Base-by-base conservation (phyloP, 2,329 filamentous ascomycete species). In the Aspergillus melleus region DNA sequence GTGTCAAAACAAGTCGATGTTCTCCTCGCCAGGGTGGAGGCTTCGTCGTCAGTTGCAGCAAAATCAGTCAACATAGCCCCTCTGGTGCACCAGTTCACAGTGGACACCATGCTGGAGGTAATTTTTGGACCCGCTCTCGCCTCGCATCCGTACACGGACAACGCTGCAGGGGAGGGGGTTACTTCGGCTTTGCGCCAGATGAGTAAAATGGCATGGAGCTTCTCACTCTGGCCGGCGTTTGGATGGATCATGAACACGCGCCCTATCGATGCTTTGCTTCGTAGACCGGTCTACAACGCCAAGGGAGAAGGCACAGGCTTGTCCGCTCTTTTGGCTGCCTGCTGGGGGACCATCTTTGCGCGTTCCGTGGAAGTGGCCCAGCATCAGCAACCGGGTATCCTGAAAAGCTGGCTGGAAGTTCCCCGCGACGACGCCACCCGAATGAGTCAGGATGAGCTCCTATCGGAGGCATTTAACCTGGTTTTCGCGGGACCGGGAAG, bases 401-500 rank as follows among this genome's bases (percentile, higher is more conserved):
- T 67, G 46, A 58, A 61, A 32, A 52, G 56, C 36, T 67, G 61
- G 64, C 24, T 66, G 6, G 54, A 61, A 30, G 36, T 67, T 4
- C 60, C 64, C 6, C 22, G 20, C 16, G 57, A 57, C 19, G 65
- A 63, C 24, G 36, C 36, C 16, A 58, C 57, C n/a, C 62, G 53
- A 11, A 64, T 67, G 65, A 56, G 44, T 20, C 55, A 49, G 3
- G 32, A 20, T 0, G 65, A 67, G 46, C 9, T 66, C 2, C n/a
- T 57, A 42, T 29, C 59, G 2, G 65, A 67, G 50, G 30, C 60
- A 6, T 52, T 56, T 19, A 67, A 66, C 42, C 22, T 67, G 36
- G 57, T 66, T 6, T 54, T 67, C 19, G 65, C 65, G 8, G 65
- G 65, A 2, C 60, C 64, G 3, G 65, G 65, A 16, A 67, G 65